Base-by-base conservation (phyloP, 345 rosid genomes). In the Turritis glabra region DNA sequence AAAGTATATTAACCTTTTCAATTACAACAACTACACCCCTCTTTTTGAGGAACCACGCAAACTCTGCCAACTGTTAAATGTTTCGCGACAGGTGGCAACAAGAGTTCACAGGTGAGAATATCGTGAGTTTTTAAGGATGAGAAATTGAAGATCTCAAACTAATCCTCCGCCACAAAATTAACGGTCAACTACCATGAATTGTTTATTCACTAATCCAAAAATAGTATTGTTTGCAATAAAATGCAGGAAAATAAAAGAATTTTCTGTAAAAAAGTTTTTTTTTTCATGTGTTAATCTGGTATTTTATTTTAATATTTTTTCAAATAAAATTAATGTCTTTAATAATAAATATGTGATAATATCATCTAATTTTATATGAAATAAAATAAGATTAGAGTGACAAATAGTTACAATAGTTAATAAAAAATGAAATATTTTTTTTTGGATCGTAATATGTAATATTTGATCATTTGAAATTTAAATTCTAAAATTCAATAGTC, bases 111-210 rank as follows among this genome's bases (percentile, higher is more conserved):
- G 23, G 59, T 26, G 50, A 60, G 41, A 37, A 26, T 13, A 54
- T 55, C 27, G 29, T 19, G 40, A 6, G 40, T 33, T 8, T 33
- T 3, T 4, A 12, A n/a, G 2, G 38, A 37, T 41, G 50, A 38
- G 32, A 5, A 51, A 2, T 25, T 33, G 47, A 15, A 11, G 15
- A 15, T 41, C 27, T 15, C 55, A 59, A 37, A 57, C 57, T 59
- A 44, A 81, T 70, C 46, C 75, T 69, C 70, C 72, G 66, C 80
- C 84, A 81, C 82, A 81, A 56, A 59, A 62, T 54, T 72, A 82
- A 71, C 84, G 67, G 80, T 65, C 47, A 72, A 72, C 76, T 48
- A 40, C 74, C 72, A 40, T 15, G 23, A 8, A 37, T 59, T 65
- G n/a, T 29, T 53, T 35, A 78, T 70, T 63, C 43, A 30, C 22